phyloP scores from a whole-genome alignment of 805 yeast genomes.

The Candida ulmi region DNA sequence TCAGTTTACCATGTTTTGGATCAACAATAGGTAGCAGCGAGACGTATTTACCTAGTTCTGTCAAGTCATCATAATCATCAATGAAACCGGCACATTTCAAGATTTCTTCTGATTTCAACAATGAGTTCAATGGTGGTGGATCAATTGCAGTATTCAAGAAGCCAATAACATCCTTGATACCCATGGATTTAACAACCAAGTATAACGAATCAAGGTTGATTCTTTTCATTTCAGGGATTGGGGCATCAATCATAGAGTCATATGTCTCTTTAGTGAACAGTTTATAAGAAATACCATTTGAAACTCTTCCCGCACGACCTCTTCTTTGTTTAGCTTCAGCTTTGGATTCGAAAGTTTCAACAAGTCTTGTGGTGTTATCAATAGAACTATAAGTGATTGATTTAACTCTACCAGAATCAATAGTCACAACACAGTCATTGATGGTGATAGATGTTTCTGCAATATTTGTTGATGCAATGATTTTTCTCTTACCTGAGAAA shows the following conservation, averaged over 20 bases:
- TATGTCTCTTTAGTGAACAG: conserved; percentile 63
- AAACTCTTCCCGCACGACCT: conserved; percentile 98
- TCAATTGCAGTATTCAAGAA: conserved; percentile 77
- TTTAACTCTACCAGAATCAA: conserved; percentile 85
- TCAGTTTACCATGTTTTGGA: conserved; percentile 74
- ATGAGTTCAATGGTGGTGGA: conserved; percentile 52
- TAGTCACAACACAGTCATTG: conserved; percentile 88
- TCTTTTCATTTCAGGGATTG: conserved; percentile 85
- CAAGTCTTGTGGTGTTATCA: conserved; percentile 61
- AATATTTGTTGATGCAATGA: conserved; percentile 86
- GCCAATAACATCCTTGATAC: conserved; percentile 60
- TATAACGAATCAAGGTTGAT: conserved; percentile 80
- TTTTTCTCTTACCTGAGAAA: conserved; percentile 60
- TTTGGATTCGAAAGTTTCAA: conserved; percentile 81
- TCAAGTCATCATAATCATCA: conserved; percentile 40
- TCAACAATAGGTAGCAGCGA: conserved; percentile 81
- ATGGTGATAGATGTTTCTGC: conserved; percentile 98
- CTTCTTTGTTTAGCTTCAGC: conserved; percentile 90
- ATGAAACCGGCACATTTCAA: conserved; percentile 75
- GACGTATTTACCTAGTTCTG: conserved; percentile 75
- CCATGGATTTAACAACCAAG: conserved; percentile 84
- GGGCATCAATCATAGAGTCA: conserved; percentile 58
- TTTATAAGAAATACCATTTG: conserved; percentile 76
- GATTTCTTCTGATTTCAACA: conserved; percentile 34
- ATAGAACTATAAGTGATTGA: conserved; percentile 64